phyloP scores from a whole-genome alignment of 495 filamentous ascomycete genomes.

The Penicillium flavigenum region DNA sequence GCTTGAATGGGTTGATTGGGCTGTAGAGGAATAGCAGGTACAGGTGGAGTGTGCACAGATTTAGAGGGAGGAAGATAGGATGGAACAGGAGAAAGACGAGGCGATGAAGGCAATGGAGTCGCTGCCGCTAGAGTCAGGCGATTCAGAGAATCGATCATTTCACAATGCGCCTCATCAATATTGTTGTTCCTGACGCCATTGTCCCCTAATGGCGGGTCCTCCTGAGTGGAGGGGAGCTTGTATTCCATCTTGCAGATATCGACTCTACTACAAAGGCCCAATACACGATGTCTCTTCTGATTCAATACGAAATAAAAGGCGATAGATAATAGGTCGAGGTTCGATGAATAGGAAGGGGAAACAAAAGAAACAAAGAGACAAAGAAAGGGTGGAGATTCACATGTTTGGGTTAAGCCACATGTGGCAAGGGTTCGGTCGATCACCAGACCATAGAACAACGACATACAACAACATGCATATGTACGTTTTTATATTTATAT shows the following conservation, averaged over 20 bases:
- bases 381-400: constrained; percentile 18
- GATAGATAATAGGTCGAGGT: not conserved
- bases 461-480: not conserved
- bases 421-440: constrained; percentile 3
- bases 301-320: not conserved
- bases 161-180: constrained; percentile 17
- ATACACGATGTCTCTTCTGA: not conserved
- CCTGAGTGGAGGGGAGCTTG: constrained; percentile 22
- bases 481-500: not conserved
- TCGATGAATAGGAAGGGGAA: constrained; percentile 1
- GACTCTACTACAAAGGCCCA: constrained; percentile 14
- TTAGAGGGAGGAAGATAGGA: not conserved
- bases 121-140: constrained; percentile 48
- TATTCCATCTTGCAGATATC: constrained; percentile 37
- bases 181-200: constrained; percentile 22
- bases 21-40: not conserved
- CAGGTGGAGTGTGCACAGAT: not conserved
- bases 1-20: not conserved
- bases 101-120: constrained; percentile 46
- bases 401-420: constrained; percentile 9
- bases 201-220: constrained; percentile 32
- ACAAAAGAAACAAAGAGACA: constrained; percentile 8
- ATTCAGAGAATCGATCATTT: constrained; percentile 44
- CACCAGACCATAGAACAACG: constrained; percentile 1
- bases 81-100: constrained; percentile 9